Evolutionary conservation across 805 yeast species (phyloP), one percentile per base, ranked within the genome.

Genomic region (Metschnikowia aberdeeniae): DNA sequence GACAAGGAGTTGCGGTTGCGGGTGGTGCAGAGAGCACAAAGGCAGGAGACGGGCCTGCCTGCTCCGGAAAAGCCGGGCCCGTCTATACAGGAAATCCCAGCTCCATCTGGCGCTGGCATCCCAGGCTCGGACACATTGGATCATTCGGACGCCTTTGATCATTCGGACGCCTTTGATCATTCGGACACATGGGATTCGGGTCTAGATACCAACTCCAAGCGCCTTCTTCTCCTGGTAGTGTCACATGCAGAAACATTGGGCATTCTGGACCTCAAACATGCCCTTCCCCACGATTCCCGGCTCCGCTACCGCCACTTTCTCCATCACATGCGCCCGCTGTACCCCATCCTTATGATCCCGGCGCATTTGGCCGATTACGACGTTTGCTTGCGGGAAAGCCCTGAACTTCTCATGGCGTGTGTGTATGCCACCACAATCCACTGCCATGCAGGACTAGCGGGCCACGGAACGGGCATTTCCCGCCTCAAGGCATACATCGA

Each of bases 341-440:
- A 77, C 70, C 83, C 82, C 7, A 64, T 75, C 34, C 62, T 75
- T 3, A 64, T 77, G 12, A 57, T 77, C 27, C 73, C 81, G 3
- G 13, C 43, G 9, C 44, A 48, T 6, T 45, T 62, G 13, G 64
- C 64, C 27, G 60, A 67, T 12, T 76, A 68, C 49, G 71, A 75
- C 13, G 64, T 64, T 56, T 50, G 76, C 14, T 38, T 70, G 10
- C 69, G 69, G 17, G 57, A 70, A 36, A 67, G 70, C 32, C 81
- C 82, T 0, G 48, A 75, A 34, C 55, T 75, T 1, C 57, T 78
- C 13, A 51, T 70, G 22, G 64, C 75, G 2, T 71, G 72, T 45
- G 64, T 77, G 13, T 66, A 73, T 12, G 80, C 71, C 14, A 75
- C 81, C 3, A 67, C 77, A 34, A 58, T 76, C 34, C 74, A 77